phyloP scores from a whole-genome alignment of 176 grass and related monocot genomes.

The Leersia perrieri region DNA sequence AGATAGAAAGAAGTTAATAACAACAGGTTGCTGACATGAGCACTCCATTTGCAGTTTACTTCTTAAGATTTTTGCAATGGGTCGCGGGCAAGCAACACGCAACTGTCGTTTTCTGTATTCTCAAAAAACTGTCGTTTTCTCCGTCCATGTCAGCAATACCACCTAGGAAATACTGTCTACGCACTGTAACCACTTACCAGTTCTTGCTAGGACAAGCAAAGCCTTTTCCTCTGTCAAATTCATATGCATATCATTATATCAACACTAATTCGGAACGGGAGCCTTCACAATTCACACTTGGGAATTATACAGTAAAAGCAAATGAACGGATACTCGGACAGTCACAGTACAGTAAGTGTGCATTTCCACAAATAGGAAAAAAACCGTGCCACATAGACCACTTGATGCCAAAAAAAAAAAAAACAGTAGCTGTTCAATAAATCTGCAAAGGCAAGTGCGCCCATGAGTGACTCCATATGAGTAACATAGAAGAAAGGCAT shows the following conservation, averaged over 20 bases:
- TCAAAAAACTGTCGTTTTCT: constrained; percentile 20
- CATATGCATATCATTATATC: not conserved
- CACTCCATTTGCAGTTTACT: constrained; percentile 24
- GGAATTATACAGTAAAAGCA: not conserved
- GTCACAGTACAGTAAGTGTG: not conserved
- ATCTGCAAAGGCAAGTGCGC: constrained; percentile 2
- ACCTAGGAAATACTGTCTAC: not conserved
- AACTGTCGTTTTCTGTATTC: constrained; percentile 26
- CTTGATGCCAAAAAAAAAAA: constrained; percentile 7
- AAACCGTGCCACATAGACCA: not conserved
- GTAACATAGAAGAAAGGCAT: constrained; percentile 38
- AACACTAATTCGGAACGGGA: not conserved
- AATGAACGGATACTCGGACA: not conserved
- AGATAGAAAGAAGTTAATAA: constrained; percentile 21
- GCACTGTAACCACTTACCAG: not conserved
- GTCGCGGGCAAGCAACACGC: constrained; percentile 37
- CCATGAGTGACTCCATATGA: not conserved
- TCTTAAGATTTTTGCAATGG: constrained; percentile 15
- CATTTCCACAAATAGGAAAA: constrained; percentile 16
- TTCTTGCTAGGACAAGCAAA: too few species aligned
- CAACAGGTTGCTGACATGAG: not conserved
- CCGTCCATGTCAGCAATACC: constrained; percentile 12
- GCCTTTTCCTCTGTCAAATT: not conserved
- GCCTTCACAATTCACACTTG: not conserved
- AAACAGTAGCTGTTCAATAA: not conserved